These are phyloP conservation scores for Tulasnella sp. DNA, from an alignment of 768 basidiomycete species.

Conservation along the genomic window DNA sequence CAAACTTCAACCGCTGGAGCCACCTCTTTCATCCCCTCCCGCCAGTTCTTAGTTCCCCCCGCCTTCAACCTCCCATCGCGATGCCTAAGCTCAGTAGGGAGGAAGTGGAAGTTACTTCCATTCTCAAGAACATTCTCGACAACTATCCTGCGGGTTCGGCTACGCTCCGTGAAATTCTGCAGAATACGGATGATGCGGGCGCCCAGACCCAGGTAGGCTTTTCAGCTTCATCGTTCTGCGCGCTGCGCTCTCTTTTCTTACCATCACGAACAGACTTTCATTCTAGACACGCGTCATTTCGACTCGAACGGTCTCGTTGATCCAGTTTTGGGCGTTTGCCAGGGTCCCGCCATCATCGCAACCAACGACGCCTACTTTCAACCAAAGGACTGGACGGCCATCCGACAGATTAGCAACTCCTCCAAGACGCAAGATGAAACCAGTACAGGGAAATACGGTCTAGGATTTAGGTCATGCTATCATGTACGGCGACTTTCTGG, in stretches of 20 bases:
- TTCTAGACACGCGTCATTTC: not conserved
- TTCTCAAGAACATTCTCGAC: conserved; percentile 9
- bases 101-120: not conserved
- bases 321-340: conserved; percentile 5
- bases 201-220: not conserved
- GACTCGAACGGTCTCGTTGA: not conserved
- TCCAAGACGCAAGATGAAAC: conserved; percentile 4
- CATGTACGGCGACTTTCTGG: not conserved
- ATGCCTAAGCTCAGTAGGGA: not conserved
- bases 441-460: conserved; percentile 4
- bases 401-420: not conserved
- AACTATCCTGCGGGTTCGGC: conserved; percentile 13
- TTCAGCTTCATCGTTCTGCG: not conserved
- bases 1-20: not conserved
- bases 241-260: not conserved
- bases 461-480: conserved; percentile 11
- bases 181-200: not conserved
- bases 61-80: not conserved
- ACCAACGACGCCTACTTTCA: not conserved
- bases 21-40: not conserved
- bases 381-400: conserved; percentile 3
- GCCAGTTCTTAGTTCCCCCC: too few species aligned
- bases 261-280: not conserved
- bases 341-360: conserved; percentile 5
- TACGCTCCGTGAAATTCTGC: not conserved